These are phyloP conservation scores for Bimuria novae-zelandiae DNA, from an alignment of 2,329 filamentous ascomycete species.

Conservation along the genomic window DNA sequence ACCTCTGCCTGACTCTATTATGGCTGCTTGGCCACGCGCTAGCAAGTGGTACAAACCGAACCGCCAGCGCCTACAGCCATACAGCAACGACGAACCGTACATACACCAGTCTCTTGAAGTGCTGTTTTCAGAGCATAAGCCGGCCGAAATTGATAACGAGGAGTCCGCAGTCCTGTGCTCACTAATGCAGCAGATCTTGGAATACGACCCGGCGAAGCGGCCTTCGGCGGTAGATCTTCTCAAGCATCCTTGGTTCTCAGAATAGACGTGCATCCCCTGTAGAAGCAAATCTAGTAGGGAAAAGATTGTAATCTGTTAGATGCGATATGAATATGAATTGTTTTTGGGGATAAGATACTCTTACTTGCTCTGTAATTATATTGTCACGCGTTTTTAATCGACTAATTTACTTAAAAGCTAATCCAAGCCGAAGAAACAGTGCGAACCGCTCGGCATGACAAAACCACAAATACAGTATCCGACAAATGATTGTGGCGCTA, in stretches of 20 bases:
- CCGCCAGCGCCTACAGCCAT: constrained; percentile 28
- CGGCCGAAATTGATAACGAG: constrained; percentile 27
- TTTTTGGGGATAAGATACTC: no score
- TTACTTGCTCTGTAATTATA: no score
- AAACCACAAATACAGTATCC: no score
- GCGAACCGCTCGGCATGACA: no score
- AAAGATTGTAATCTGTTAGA: background rate
- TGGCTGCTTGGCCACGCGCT: constrained; percentile 29
- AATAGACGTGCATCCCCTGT: background rate
- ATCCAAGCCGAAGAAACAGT: no score
- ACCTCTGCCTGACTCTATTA: constrained; percentile 29
- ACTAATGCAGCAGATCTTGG: constrained; percentile 34
- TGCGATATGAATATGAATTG: no score
- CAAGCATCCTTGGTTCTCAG: constrained; percentile 35
- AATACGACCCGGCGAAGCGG: constrained; percentile 34
- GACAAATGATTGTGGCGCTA: no score
- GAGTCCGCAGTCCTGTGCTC: constrained; percentile 30
- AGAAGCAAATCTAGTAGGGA: background rate
- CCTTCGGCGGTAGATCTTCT: constrained; percentile 34
- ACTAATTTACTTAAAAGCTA: no score
- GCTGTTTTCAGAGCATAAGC: constrained; percentile 25
- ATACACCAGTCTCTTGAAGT: constrained; percentile 25
- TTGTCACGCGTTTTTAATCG: no score
- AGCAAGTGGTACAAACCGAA: constrained; percentile 30
- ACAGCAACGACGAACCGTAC: constrained; percentile 10